Base-by-base conservation (phyloP, 257 asterid species). In the Buddleja alternifolia region DNA sequence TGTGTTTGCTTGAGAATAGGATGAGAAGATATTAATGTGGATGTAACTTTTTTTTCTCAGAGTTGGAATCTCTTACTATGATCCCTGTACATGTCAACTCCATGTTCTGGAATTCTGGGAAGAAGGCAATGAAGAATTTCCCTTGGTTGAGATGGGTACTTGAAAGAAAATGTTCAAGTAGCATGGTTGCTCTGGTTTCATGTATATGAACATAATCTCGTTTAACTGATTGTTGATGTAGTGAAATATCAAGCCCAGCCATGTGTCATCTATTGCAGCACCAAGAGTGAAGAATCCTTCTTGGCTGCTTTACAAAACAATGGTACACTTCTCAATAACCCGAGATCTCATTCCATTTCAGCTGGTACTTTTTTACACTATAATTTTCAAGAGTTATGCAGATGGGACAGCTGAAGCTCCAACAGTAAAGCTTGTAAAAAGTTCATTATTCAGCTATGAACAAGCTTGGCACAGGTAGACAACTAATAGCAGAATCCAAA, bases 401-500 rank as follows among this genome's bases (percentile, higher is more conserved):
- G 99, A 84, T 58, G 87, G 84, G 64, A 73, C 70, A 55, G 76
- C 75, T 76, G 90, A 79, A 47, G 85, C 91, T 78, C 88, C 96
- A 60, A 69, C 78, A 34, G 89, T 93, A 63, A 90, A 88, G 87
- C 93, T 90, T 15, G 89, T 93, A 56, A 93, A 90, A 69, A 93
- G 99, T 84, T 86, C 99, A 76, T 47, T 93, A 75, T 93, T 93
- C 82, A 82, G 96, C 79, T 86, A 88, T 45, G 97, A 93, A 83
- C 99, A 93, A 82, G 97, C 99, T 81, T 93, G 99, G 99, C 99
- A 90, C 80, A 93, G 97, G 99, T 90, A 76, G 56, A 58, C 65
- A 63, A 54, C 56, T 29, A 37, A 39, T 60, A 20, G 44, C 57
- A 39, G 60, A 73, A 63, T 32, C 52, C 12, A 5, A 52, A 29